Base-by-base conservation (phyloP, 352 stramenopile genomes). In the Phytopythium oedochilum region DNA sequence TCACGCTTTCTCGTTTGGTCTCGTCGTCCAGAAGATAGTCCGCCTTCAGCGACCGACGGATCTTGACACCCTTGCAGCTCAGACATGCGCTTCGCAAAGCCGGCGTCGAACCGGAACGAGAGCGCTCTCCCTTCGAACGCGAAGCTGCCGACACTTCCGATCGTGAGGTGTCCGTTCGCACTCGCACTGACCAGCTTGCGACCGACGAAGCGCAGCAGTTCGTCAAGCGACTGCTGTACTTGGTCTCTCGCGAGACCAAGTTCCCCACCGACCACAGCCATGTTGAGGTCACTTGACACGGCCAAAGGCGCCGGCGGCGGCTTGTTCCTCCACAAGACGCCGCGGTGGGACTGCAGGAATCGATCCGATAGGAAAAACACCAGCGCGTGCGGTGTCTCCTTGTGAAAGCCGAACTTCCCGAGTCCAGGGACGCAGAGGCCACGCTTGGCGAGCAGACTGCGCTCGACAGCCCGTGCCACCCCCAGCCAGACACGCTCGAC, bases 401-500 rank as follows among this genome's bases (percentile, higher is more conserved):
- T 78, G 9, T 87, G 59, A 49, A 91, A 84, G 0, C 71, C 63
- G 28, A 89, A 86, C 36, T 83, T 88, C 9, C 75, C 78, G 2
- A 91, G 62, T 2, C 60, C 52, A 7, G 71, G 64, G 3, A 91
- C 26, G 10, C 64, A 67, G 0, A 84, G 59, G 10, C 75, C 78
- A 10, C 48, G 55, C 17, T 61, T 55, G 12, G 32, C 43, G 6
- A 68, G 55, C 20, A 88, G 59, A 31, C 82, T 73, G 9, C 64
- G 62, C 43, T 78, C 66, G 20, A 54, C 5, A 17, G 48, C 34
- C 36, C 58, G 57, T 28, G 43, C 38, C 8, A 83, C 55, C 5
- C 57, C 60, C 15, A 88, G 45, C 81, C 81, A 91, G 8, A 87
- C 72, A 11, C 53, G 32, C 7, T 71, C 53, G 17, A 89, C 55